Evolutionary conservation across 2,329 filamentous ascomycete genomes (phyloP), one percentile per base, ranked within the genome.

Genomic region (Fusarium transvaalense): DNA sequence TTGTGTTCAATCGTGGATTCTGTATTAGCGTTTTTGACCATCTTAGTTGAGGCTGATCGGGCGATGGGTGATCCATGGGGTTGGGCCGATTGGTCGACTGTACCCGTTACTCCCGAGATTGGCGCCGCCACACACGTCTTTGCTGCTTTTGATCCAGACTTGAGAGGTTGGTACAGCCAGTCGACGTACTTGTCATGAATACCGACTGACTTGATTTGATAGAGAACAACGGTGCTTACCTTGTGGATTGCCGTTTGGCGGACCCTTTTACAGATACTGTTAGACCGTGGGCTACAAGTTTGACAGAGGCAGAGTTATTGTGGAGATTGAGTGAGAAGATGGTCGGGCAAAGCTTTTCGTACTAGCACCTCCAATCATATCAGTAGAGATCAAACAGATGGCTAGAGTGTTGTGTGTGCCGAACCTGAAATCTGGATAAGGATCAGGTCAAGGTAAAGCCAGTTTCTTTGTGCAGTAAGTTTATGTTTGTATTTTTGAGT

Each of bases 311-410:
- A 1, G 59, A 64, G n/a, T 15, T 53, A 0, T 35, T 71, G 6
- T 71, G 68, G 69, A 62, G 25, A 12, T 23, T 62, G 1, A 69
- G 69, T 43, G 65, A 71, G n/a, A 41, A 67, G 13, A 48, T 71
- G 13, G 53, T 66, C 14, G 58, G 65, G 0, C 61, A 71, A 10
- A 51, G 17, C 2, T 71, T 69, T 12, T 13, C 37, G 2, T 64
- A 45, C 27, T 56, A 14, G 8, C 23, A 4, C 10, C 14, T 25
- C 17, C 12, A 41, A n/a, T n/a, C n/a, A n/a, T n/a, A n/a, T n/a
- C n/a, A n/a, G n/a, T n/a, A n/a, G n/a, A n/a, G n/a, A n/a, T n/a
- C n/a, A n/a, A n/a, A n/a, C n/a, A n/a, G n/a, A n/a, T n/a, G n/a
- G n/a, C n/a, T n/a, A n/a, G n/a, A n/a, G n/a, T n/a, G n/a, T n/a